Percentiles rank a stretch among this genome's conserved stretches.
These are phyloP conservation scores for Pythium dissimile DNA, from an alignment of 352 stramenopile species.

Conservation along the genomic window DNA sequence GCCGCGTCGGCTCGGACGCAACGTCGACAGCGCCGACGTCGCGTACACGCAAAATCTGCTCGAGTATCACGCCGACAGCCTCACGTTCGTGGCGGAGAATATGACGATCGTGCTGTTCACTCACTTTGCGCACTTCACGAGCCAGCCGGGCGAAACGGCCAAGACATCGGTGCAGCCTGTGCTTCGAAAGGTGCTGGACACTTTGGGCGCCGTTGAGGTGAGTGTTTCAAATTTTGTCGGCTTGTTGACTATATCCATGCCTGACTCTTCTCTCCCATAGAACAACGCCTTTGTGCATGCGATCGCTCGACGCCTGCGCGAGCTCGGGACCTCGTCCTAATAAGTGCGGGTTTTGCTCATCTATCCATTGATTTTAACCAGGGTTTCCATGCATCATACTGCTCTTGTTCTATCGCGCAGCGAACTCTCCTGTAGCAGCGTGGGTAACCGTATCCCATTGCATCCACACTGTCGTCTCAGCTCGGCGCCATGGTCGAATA, in stretches of 20 bases:
- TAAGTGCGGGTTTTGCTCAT: no score
- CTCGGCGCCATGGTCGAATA: slow-evolving; percentile 36
- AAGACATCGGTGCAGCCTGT: slow-evolving; percentile 42
- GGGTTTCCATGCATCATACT: no score
- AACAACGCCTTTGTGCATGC: slow-evolving; percentile 68
- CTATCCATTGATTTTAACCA: no score
- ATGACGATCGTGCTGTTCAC: slow-evolving; percentile 66
- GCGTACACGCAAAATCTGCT: slow-evolving; percentile 46
- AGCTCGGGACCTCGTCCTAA: slow-evolving; percentile 34
- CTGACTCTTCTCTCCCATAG: slow-evolving; percentile 21
- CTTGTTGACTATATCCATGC: not conserved
- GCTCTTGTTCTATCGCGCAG: no score
- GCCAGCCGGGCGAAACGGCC: slow-evolving; percentile 26
- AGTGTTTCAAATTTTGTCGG: not conserved
- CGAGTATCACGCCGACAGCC: slow-evolving; percentile 75
- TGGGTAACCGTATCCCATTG: no score
- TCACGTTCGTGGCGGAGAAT: slow-evolving; percentile 77
- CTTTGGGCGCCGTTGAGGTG: slow-evolving; percentile 67
- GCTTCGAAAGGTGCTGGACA: slow-evolving; percentile 65
- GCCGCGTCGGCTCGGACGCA: slow-evolving; percentile 5
- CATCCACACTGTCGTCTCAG: no score
- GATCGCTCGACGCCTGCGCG: slow-evolving; percentile 60
- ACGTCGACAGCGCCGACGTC: slow-evolving; percentile 38
- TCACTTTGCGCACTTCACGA: slow-evolving; percentile 67
- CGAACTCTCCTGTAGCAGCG: no score